These are phyloP conservation scores for Mesembryanthemum crystallinum DNA, from an alignment of 148 eudicot genomes.

Conservation along the genomic window DNA sequence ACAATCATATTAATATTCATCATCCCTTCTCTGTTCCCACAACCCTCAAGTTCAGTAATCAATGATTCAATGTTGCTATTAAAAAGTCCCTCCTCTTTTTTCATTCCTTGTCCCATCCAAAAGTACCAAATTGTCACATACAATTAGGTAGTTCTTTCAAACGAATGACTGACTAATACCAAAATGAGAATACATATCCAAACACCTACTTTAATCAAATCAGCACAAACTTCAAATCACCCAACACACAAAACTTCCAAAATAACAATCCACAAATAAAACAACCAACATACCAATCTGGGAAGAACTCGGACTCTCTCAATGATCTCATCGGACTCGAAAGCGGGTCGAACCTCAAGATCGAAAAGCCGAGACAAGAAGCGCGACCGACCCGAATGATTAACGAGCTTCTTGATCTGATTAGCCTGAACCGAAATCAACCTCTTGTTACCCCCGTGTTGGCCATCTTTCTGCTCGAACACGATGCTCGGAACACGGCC, in stretches of 20 bases:
- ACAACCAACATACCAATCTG: slow-evolving; percentile 40
- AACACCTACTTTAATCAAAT: neutral
- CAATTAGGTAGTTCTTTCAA: neutral
- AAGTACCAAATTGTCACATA: neutral
- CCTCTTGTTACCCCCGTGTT: slow-evolving; percentile 88
- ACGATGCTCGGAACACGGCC: slow-evolving; percentile 82
- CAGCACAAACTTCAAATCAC: neutral
- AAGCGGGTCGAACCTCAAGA: slow-evolving; percentile 52
- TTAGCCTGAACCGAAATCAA: slow-evolving; percentile 66
- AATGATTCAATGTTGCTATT: too few relatives aligned
- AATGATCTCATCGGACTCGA: slow-evolving; percentile 51
- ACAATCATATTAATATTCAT: too few relatives aligned
- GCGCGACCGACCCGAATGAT: slow-evolving; percentile 47
- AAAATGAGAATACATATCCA: neutral
- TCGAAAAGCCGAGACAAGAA: slow-evolving; percentile 75
- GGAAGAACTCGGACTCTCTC: slow-evolving; percentile 82
- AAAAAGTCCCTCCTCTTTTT: too few relatives aligned
- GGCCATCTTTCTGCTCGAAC: slow-evolving; percentile 89
- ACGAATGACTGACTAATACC: neutral
- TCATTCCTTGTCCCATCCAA: neutral
- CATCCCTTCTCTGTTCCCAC: too few relatives aligned
- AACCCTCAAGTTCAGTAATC: too few relatives aligned
- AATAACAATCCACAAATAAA: neutral
- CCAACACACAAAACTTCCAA: neutral
- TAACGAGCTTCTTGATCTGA: slow-evolving; percentile 85